Evolutionary conservation across 2,329 filamentous ascomycete species (phyloP), one percentile per base, ranked within the genome.

Genomic region (Trichoderma hamatum): DNA sequence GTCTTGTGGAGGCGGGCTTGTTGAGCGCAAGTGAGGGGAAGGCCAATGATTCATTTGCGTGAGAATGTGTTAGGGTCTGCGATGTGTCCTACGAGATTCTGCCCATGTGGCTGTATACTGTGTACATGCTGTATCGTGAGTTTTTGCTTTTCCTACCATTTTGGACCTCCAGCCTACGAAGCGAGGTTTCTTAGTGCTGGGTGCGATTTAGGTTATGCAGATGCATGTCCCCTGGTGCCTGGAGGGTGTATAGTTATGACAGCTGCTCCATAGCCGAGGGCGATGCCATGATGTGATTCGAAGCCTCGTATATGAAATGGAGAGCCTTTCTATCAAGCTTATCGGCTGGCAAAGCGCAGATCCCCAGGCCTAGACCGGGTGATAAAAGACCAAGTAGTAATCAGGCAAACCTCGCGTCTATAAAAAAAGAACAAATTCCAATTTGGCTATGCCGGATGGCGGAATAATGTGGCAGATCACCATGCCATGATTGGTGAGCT

Each of bases 1-100:
- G 46, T 14, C 14, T 16, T 66, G 62, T 56, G 62, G 62, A 66
- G 62, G 51, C 61, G 36, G 3, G 49, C 49, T 64, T 54, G 19
- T 24, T 26, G 26, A 36, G 54, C 11, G 21, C n/a, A 21, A 34
- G 30, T 36, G 54, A 56, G 54, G 32, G 54, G 54, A n/a, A 34
- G 54, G 28, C 56, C 36, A 52, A 32, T 19, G 46, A 34, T 5
- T 16, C 9, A 34, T 65, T 46, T 14, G 32, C 28, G 54, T n/a
- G 24, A 24, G 30, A 36, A 39, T 54, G 11, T 51, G 30, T 24
- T 36, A 39, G 11, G 11, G 21, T 49, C 55, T 43, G 49, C 61
- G 49, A 54, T 10, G 24, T 43, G 16, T 43, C 39, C 19, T 39
- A 16, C 14, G 14, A 39, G 36, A 5, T 39, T 39, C 36, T 13